A percentile compares a stretch with the other conserved stretches of the same genome.
Evolutionary conservation across 2,329 filamentous ascomycete species (phyloP).

Genomic region (Sclerotinia borealis): DNA sequence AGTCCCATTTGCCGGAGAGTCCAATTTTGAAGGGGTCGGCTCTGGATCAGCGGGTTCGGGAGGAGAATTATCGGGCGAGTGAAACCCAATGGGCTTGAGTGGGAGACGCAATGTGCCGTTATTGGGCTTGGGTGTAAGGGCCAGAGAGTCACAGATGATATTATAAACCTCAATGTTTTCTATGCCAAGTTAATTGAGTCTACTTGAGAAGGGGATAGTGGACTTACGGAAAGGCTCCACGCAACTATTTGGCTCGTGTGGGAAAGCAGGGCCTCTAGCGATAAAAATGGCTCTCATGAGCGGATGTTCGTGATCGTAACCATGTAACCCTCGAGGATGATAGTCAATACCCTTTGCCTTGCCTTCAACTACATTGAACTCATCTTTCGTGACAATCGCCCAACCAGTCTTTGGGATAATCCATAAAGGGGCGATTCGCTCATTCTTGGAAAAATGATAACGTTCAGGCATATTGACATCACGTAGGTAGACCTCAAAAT

Average conservation of each 20-base stretch:
- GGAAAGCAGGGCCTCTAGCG: slow-evolving; percentile 86
- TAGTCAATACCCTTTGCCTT: slow-evolving; percentile 62
- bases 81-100: slow-evolving; percentile 40
- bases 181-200: slow-evolving; percentile 36
- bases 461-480: slow-evolving; percentile 84
- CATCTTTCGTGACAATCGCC: slow-evolving; percentile 76
- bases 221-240: slow-evolving; percentile 74
- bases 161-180: slow-evolving; percentile 96
- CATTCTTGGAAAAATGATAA: slow-evolving; percentile 85
- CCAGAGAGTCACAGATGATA: slow-evolving; percentile 82
- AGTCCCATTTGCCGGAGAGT: slow-evolving; percentile 17
- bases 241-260: slow-evolving; percentile 73
- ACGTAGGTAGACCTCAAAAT: slow-evolving; percentile 80
- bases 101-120: slow-evolving; percentile 81
- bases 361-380: slow-evolving; percentile 68
- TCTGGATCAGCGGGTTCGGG: slow-evolving; percentile 49
- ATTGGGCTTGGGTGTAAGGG: slow-evolving; percentile 66
- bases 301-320: slow-evolving; percentile 91
- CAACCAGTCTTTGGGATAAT: slow-evolving; percentile 88
- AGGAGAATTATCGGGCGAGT: slow-evolving; percentile 45
- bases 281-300: slow-evolving; percentile 96
- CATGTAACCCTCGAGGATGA: slow-evolving; percentile 78
- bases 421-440: slow-evolving; percentile 91
- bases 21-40: neutral
- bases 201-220: neutral